phyloP scores from a whole-genome alignment of 768 basidiomycete species.

The Lactarius hengduanensis region DNA sequence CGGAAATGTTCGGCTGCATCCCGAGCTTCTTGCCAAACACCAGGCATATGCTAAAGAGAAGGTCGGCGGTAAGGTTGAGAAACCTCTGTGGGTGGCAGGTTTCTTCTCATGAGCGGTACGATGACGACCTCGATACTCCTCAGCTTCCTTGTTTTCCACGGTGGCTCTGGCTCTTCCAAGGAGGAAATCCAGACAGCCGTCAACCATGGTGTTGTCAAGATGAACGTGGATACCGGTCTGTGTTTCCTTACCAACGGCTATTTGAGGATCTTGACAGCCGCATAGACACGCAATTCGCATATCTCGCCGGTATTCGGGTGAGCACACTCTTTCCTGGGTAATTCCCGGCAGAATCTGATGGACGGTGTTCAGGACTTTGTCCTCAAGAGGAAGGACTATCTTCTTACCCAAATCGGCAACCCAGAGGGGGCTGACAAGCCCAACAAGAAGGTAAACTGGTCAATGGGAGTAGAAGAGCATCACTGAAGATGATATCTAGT shows the following conservation, averaged over 20 bases:
- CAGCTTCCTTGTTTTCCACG: conserved; percentile 99
- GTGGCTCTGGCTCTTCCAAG: conserved; percentile 96
- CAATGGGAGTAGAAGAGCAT: neutral
- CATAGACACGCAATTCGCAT: conserved; percentile 89
- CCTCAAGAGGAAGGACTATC: conserved; percentile 80
- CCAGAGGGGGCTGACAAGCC: conserved; percentile 96
- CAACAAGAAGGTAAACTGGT: conserved; percentile 84
- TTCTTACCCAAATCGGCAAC: conserved; percentile 91
- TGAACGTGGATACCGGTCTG: conserved; percentile 92
- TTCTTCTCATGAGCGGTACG: neutral
- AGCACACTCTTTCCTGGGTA: conserved; percentile 20
- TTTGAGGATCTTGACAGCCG: conserved; percentile 17
- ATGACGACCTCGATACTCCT: conserved; percentile 1
- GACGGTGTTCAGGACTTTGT: conserved; percentile 68
- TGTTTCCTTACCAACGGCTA: neutral
- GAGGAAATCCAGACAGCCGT: conserved; percentile 95
- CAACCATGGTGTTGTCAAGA: conserved; percentile 91
- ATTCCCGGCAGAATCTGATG: neutral
- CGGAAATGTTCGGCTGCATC: conserved; percentile 92
- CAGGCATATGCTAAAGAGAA: conserved; percentile 73
- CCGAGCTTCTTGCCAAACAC: conserved; percentile 89
- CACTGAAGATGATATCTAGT: conserved; percentile 43
- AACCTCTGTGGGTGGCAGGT: conserved; percentile 69
- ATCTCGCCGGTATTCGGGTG: conserved; percentile 81
- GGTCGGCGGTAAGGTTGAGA: conserved; percentile 56